A percentile compares a stretch with the other conserved stretches of the same genome.
Evolutionary conservation across 2,329 filamentous ascomycete species (phyloP).

Genomic region (Nemania sp.): DNA sequence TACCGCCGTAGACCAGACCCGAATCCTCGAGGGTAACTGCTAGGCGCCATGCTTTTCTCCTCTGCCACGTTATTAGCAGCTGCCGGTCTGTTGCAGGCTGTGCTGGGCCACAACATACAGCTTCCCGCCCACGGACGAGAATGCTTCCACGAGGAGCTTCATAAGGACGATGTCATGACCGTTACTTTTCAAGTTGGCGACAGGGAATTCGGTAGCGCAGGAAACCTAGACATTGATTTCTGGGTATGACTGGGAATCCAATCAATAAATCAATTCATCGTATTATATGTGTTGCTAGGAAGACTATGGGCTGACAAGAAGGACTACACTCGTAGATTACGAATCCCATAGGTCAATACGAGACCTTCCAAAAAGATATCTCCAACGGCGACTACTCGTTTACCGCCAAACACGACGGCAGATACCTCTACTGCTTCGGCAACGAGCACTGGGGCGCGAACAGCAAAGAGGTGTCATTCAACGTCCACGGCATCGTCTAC

Average conservation of each 20-base stretch:
- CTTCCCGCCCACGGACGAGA: conserved; percentile 92
- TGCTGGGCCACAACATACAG: conserved; percentile 92
- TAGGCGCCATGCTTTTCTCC: conserved; percentile 57
- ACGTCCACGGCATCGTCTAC: conserved; percentile 98
- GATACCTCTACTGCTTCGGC: conserved; percentile 97
- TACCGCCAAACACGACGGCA: conserved; percentile 84
- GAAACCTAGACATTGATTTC: conserved; percentile 97
- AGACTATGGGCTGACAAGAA: conserved; percentile 38
- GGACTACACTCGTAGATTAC: conserved; percentile 69
- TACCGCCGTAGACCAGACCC: conserved; percentile 30
- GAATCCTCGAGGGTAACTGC: conserved; percentile 24
- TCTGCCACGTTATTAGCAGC: conserved; percentile 63
- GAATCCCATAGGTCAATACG: conserved; percentile 80
- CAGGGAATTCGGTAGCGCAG: conserved; percentile 92
- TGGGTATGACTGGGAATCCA: conserved; percentile 74
- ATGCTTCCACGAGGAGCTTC: conserved; percentile 95
- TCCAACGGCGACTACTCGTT: conserved; percentile 96
- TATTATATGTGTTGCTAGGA: conserved; percentile 7
- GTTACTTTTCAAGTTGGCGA: conserved; percentile 99
- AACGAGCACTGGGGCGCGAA: conserved; percentile 98
- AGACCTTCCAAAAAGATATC: conserved; percentile 82
- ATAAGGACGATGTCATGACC: conserved; percentile 97
- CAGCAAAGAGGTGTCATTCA: conserved; percentile 98
- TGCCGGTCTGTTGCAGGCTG: conserved; percentile 61
- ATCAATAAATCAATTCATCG: too few relatives aligned